Base-by-base conservation (phyloP, 108 stramenopile genomes). In the Chaetoceros muelleri region DNA sequence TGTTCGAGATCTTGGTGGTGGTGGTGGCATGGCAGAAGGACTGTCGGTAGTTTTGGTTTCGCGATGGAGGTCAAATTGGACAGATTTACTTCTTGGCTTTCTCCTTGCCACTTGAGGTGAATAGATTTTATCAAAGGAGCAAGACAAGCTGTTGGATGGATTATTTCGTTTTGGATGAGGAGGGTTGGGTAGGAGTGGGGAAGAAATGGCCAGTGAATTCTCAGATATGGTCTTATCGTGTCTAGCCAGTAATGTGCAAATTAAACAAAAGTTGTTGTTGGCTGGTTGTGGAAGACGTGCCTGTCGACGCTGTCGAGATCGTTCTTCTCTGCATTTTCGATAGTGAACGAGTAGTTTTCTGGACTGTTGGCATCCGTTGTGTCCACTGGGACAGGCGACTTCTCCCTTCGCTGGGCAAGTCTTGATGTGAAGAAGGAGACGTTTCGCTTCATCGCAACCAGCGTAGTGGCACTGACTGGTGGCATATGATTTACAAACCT, bases 341-440 rank as follows among this genome's bases (percentile, higher is more conserved):
- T 83, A 87, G 64, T 91, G 89, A 18, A 74, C 63, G 1, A 91
- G 71, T 26, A 91, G 66, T 62, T 91, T 87, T 10, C 85, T 63
- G 3, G 89, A 71, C 57, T 91, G 80, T 22, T 79, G 70, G 65
- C 89, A 91, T 25, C 89, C 89, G 55, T 73, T 71, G 71, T 62
- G 64, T 3, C 58, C 44, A 8, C 71, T 65, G 1, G 89, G 85
- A 62, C 89, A 91, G 0, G 76, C 53, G 17, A 49, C 30, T 24
- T 19, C 53, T 20, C 53, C 56, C n/a, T 57, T 55, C 2, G 70
- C 67, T 0, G 65, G 60, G 52, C 86, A 82, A 28, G 71, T 62
- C 66, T 84, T 84, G 30, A 85, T 67, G 55, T 91, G 89, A 8
- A 72, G 55, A 45, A 85, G 75, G 28, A 87, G 62, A 2, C 64